Evolutionary conservation across 2,329 filamentous ascomycete species (phyloP).

Genomic region (Leptographium flavum): DNA sequence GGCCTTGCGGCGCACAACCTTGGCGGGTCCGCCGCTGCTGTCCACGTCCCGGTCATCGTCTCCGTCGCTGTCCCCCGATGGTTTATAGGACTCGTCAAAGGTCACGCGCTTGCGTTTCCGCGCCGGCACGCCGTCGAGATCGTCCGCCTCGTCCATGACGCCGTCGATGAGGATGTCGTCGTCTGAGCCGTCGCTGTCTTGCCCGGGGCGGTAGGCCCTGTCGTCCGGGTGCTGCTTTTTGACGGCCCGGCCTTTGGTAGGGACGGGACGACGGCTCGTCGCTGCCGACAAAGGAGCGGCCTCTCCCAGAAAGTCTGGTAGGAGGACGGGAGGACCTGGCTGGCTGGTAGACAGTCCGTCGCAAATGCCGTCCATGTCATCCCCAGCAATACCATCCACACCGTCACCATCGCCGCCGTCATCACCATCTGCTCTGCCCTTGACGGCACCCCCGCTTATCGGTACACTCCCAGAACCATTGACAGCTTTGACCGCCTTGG

Average conservation of each 20-base stretch:
- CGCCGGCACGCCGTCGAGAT: background rate
- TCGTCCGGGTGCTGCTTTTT: background rate
- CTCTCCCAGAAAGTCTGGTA: too few relatives aligned
- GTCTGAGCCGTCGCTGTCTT: background rate
- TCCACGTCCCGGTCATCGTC: background rate
- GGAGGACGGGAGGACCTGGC: too few relatives aligned
- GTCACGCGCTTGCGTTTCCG: background rate
- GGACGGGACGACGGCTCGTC: too few relatives aligned
- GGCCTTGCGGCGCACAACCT: too few relatives aligned
- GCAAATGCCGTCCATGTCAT: too few relatives aligned
- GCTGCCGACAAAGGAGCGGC: too few relatives aligned
- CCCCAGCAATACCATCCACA: background rate
- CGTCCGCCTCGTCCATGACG: background rate
- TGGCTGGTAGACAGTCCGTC: too few relatives aligned
- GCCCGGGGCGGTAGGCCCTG: background rate
- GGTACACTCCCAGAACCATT: too few relatives aligned
- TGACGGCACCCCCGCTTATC: background rate
- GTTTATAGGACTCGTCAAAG: conserved; percentile 1
- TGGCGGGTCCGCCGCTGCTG: background rate
- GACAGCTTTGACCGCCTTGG: too few relatives aligned
- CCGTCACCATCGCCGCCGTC: background rate
- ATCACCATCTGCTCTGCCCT: too few relatives aligned
- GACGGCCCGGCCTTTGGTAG: too few relatives aligned
- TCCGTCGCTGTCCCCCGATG: background rate
- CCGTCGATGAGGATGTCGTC: background rate